Base-by-base conservation (phyloP, 345 rosid genomes). In the Aurinia saxatilis region DNA sequence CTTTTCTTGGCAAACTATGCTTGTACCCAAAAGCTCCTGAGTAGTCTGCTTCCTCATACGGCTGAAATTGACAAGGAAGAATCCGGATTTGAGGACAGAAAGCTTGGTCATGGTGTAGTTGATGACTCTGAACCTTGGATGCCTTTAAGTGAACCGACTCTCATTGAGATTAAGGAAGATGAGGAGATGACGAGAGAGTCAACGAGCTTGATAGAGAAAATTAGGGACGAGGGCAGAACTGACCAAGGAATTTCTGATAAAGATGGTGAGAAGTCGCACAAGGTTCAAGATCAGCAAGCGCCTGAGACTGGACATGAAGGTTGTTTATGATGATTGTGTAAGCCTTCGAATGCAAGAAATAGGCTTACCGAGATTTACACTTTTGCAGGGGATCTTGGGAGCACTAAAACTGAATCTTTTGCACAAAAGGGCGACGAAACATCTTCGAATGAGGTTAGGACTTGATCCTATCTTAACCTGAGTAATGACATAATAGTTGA, bases 1-100 rank as follows among this genome's bases (percentile, higher is more conserved):
- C 16, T 90, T 63, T 76, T 85, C 63, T 78, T 85, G 64, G 91
- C 86, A 14, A 82, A 81, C 77, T 81, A 87, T 74, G 86, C 82
- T 73, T 85, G 85, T 70, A 84, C 97, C 21, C 65, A 82, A 70
- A 81, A 75, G 78, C 35, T 93, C 18, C 80, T 90, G 91, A 75
- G 81, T 23, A 82, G 15, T 64, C 47, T 93, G 57, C 81, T 93
- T 52, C 88, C 91, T 12, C 33, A 25, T 39, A 63, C 64, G 0
- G 19, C 13, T 33, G 69, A 21, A 12, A 41, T 10, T 21, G 64
- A 55, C 16, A 49, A 48, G 10, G 58, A 63, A 15, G 63, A 47
- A n/a, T 61, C 14, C 38, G 13, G 11, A 17, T 63, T 31, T 50
- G 64, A 63, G 59, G 35, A 56, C 25, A 52, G 1, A 17, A 64